phyloP scores from a whole-genome alignment of 2,329 filamentous ascomycete species.

The Neofusicoccum sp. region DNA sequence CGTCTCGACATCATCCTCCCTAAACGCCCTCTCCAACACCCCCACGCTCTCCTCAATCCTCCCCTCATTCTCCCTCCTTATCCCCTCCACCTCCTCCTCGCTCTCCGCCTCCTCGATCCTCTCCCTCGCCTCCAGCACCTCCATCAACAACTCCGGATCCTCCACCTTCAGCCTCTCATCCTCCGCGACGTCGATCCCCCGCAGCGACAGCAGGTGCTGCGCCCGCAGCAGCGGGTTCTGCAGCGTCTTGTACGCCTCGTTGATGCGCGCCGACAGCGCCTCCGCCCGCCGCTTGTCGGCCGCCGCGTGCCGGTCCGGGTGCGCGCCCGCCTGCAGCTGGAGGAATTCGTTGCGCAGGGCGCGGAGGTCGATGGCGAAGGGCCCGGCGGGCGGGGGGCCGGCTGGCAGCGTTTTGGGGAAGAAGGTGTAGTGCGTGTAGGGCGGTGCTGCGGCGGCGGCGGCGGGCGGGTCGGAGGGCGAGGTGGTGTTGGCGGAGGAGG shows the following conservation, averaged over 20 bases:
- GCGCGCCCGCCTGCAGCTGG: constrained; percentile 73
- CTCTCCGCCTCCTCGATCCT: constrained; percentile 59
- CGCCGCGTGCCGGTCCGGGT: constrained; percentile 67
- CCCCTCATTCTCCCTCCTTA: constrained; percentile 68
- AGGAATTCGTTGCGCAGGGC: constrained; percentile 84
- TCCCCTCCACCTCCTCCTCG: constrained; percentile 64
- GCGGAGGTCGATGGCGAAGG: constrained; percentile 73
- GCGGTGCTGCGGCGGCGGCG: neutral
- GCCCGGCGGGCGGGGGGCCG: constrained; percentile 76
- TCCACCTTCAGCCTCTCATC: constrained; percentile 76
- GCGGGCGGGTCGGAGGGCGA: neutral
- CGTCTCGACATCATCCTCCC: constrained; percentile 62
- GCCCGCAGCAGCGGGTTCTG: constrained; percentile 76
- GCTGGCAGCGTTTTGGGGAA: constrained; percentile 78
- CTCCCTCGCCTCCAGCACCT: constrained; percentile 73
- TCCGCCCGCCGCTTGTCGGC: constrained; percentile 65
- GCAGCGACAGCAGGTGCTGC: constrained; percentile 78
- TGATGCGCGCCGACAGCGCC: constrained; percentile 78
- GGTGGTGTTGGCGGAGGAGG: neutral
- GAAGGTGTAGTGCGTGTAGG: constrained; percentile 72
- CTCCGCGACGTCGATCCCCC: constrained; percentile 75
- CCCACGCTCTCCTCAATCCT: constrained; percentile 67
- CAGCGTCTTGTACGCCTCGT: constrained; percentile 89
- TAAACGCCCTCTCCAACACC: constrained; percentile 66
- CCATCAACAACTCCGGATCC: constrained; percentile 72